phyloP scores from a whole-genome alignment of 345 rosid species.

The Aurinia saxatilis region DNA sequence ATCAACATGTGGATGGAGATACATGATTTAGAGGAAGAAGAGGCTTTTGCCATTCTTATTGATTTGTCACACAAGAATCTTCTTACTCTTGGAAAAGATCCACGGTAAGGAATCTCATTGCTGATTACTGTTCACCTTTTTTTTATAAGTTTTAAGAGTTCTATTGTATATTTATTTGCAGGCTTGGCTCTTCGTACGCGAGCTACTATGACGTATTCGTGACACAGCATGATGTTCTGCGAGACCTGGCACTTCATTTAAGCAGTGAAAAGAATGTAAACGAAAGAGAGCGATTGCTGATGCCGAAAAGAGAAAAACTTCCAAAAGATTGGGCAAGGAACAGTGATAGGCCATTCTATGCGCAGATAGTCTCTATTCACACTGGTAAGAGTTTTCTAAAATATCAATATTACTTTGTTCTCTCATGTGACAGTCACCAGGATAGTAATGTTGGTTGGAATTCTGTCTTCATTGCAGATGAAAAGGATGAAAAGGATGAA shows the following conservation, averaged over 20 bases:
- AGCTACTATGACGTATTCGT: constrained; percentile 65
- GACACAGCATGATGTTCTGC: constrained; percentile 82
- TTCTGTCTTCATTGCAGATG: constrained; percentile 35
- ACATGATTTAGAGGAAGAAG: constrained; percentile 50
- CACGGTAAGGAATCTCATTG: constrained; percentile 35
- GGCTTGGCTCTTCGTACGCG: constrained; percentile 66
- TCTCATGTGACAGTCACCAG: background rate
- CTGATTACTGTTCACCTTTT: background rate
- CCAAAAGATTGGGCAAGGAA: constrained; percentile 86
- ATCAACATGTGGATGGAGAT: constrained; percentile 82
- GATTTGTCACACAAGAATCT: constrained; percentile 80
- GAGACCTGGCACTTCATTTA: constrained; percentile 77
- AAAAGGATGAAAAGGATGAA: constrained; percentile 76
- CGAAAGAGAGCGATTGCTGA: constrained; percentile 45
- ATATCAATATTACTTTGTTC: background rate
- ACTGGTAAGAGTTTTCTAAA: constrained; percentile 39
- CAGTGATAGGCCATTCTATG: constrained; percentile 45
- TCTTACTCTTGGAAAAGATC: constrained; percentile 72
- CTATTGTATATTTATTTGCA: constrained; percentile 29
- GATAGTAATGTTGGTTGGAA: background rate
- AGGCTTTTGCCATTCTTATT: constrained; percentile 59
- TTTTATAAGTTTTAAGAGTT: constrained; percentile 4
- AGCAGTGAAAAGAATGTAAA: constrained; percentile 38
- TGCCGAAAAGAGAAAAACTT: constrained; percentile 63
- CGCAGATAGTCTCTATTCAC: constrained; percentile 77